Evolutionary conservation across 371 early-diverging fungal species (phyloP).

Genomic region (Apophysomyces sp.): DNA sequence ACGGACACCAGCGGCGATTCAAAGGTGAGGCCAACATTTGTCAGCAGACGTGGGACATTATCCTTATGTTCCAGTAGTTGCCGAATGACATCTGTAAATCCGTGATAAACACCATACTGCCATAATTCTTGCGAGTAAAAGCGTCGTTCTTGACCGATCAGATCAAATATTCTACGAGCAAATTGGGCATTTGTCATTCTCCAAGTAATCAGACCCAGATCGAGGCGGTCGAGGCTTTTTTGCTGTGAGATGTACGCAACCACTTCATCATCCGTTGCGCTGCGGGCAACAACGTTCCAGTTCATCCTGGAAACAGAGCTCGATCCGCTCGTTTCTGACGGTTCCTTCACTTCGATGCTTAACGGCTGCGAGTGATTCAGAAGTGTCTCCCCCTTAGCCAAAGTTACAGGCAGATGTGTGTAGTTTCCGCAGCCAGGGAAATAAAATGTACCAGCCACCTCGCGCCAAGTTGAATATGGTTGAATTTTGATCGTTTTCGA

Average conservation of each 20-base stretch:
- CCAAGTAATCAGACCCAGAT: slow-evolving; percentile 25
- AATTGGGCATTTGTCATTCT: slow-evolving; percentile 31
- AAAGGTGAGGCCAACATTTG: slow-evolving; percentile 32
- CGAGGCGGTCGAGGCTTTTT: slow-evolving; percentile 24
- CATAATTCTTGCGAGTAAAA: slow-evolving; percentile 21
- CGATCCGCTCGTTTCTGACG: neutral
- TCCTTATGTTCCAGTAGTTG: slow-evolving; percentile 21
- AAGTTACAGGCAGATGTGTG: slow-evolving; percentile 43
- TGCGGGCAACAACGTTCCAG: slow-evolving; percentile 23
- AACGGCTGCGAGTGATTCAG: slow-evolving; percentile 7
- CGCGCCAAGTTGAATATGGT: slow-evolving; percentile 44
- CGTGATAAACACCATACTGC: slow-evolving; percentile 36
- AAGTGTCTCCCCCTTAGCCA: slow-evolving; percentile 17
- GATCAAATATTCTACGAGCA: slow-evolving; percentile 27
- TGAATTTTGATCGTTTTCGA: slow-evolving; percentile 33
- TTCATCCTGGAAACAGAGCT: neutral
- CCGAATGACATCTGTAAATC: slow-evolving; percentile 20
- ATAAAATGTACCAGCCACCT: slow-evolving; percentile 46
- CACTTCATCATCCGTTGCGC: slow-evolving; percentile 20
- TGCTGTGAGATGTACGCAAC: slow-evolving; percentile 18
- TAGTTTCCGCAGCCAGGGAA: slow-evolving; percentile 52
- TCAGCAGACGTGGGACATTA: slow-evolving; percentile 11
- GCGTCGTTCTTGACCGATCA: slow-evolving; percentile 3
- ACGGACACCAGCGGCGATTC: slow-evolving; percentile 37
- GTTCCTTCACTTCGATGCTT: neutral